Evolutionary conservation across 345 rosid species (phyloP).

Genomic region (Laguncularia racemosa): DNA sequence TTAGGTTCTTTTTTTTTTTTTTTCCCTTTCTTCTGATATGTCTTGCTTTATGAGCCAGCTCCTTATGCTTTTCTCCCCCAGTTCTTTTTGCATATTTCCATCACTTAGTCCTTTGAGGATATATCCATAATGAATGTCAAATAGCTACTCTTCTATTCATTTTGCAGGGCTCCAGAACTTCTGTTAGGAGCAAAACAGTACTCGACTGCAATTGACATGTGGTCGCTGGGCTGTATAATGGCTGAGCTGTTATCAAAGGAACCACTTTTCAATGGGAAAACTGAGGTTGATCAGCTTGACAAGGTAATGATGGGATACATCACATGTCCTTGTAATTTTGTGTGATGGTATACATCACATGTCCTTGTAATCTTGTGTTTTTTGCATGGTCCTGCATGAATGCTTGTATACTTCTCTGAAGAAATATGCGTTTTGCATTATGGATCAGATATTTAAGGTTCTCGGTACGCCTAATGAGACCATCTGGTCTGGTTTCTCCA

Average conservation of each 20-base stretch:
- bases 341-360: too few species aligned
- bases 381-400: neutral
- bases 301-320: conserved; percentile 37
- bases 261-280: conserved; percentile 90
- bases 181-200: conserved; percentile 89
- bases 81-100: too few species aligned
- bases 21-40: neutral
- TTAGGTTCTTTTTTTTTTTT: neutral
- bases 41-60: too few species aligned
- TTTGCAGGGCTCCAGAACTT: conserved; percentile 95
- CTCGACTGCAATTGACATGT: conserved; percentile 99
- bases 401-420: neutral
- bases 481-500: conserved; percentile 96
- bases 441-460: conserved; percentile 64
- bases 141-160: conserved; percentile 6
- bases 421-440: neutral
- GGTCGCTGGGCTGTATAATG: conserved; percentile 99
- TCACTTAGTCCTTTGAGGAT: too few species aligned
- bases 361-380: conserved; percentile 1
- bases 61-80: too few species aligned
- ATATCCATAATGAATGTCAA: neutral
- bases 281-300: conserved; percentile 96
- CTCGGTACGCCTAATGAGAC: conserved; percentile 96
- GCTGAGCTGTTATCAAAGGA: conserved; percentile 84
- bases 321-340: neutral